These are phyloP conservation scores for Trametes cingulata DNA, from an alignment of 768 basidiomycete genomes.

Conservation along the genomic window DNA sequence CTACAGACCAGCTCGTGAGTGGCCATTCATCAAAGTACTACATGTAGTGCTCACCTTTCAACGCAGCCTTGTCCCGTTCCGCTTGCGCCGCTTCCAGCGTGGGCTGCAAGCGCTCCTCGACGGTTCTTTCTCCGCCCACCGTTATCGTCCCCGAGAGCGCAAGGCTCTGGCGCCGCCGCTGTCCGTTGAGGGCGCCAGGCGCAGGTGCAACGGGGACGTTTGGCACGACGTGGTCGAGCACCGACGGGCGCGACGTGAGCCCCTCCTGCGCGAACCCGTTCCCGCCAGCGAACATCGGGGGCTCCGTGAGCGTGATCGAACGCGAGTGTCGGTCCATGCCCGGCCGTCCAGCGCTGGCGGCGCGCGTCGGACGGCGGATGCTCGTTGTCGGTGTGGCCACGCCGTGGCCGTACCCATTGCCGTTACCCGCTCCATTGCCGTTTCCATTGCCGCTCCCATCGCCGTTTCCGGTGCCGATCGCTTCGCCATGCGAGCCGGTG, in stretches of 20 bases:
- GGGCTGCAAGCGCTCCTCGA: conserved; percentile 54
- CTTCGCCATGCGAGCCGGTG: neutral
- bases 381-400: neutral
- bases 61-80: conserved; percentile 48
- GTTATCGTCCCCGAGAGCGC: neutral
- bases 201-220: neutral
- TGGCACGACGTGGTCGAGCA: conserved; percentile 18
- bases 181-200: neutral
- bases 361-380: conserved; percentile 10
- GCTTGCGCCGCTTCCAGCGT: conserved; percentile 50
- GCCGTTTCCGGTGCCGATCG: neutral
- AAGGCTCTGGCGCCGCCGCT: neutral
- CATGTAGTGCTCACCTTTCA: conserved; percentile 39
- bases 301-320: neutral
- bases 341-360: conserved; percentile 6
- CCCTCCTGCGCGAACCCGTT: neutral
- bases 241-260: conserved; percentile 11
- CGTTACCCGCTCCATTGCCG: neutral
- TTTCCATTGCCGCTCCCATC: neutral
- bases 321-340: conserved; percentile 1
- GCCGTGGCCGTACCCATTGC: neutral
- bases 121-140: conserved; percentile 25
- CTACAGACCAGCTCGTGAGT: conserved; percentile 25
- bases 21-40: conserved; percentile 23
- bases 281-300: neutral